Evolutionary conservation across 2,329 filamentous ascomycete genomes (phyloP).

Genomic region (Bertia moriformis): DNA sequence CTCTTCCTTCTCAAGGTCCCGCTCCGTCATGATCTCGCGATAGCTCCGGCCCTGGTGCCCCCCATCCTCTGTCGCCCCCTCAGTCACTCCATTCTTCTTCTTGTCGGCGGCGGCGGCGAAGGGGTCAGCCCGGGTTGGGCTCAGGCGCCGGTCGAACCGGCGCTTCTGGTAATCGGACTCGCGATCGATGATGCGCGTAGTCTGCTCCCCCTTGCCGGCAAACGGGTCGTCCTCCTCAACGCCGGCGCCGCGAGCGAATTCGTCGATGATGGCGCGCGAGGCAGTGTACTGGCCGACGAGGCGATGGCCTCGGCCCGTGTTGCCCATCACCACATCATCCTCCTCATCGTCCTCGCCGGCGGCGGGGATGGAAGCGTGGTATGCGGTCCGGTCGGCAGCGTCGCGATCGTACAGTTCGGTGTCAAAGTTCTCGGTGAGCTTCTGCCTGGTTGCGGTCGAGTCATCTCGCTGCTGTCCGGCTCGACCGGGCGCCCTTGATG

Average conservation of each 20-base stretch:
- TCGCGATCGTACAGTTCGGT: slow-evolving; percentile 73
- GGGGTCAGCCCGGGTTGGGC: slow-evolving; percentile 72
- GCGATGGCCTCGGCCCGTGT: slow-evolving; percentile 57
- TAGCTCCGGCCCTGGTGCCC: slow-evolving; percentile 63
- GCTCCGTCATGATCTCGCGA: slow-evolving; percentile 64
- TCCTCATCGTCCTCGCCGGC: slow-evolving; percentile 53
- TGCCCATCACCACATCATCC: slow-evolving; percentile 64
- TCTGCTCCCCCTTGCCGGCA: slow-evolving; percentile 68
- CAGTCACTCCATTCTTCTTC: slow-evolving; percentile 55
- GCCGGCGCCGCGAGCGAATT: slow-evolving; percentile 72
- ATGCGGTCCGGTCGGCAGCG: slow-evolving; percentile 71
- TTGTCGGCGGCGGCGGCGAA: slow-evolving; percentile 37
- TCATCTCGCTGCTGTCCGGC: slow-evolving; percentile 78
- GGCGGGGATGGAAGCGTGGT: slow-evolving; percentile 75
- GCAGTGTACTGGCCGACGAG: slow-evolving; percentile 94
- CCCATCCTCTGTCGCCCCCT: too few relatives aligned
- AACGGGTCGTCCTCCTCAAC: slow-evolving; percentile 88
- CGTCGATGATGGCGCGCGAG: slow-evolving; percentile 78
- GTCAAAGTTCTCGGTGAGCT: slow-evolving; percentile 78
- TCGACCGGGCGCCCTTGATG: too few relatives aligned
- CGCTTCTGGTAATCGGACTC: slow-evolving; percentile 98
- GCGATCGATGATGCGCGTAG: slow-evolving; percentile 77
- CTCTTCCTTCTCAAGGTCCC: too few relatives aligned
- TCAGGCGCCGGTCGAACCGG: slow-evolving; percentile 74
- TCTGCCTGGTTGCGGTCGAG: slow-evolving; percentile 84